Base-by-base conservation (phyloP, 192 early-diverging fungal genomes). In the Helicostylum pulchrum region DNA sequence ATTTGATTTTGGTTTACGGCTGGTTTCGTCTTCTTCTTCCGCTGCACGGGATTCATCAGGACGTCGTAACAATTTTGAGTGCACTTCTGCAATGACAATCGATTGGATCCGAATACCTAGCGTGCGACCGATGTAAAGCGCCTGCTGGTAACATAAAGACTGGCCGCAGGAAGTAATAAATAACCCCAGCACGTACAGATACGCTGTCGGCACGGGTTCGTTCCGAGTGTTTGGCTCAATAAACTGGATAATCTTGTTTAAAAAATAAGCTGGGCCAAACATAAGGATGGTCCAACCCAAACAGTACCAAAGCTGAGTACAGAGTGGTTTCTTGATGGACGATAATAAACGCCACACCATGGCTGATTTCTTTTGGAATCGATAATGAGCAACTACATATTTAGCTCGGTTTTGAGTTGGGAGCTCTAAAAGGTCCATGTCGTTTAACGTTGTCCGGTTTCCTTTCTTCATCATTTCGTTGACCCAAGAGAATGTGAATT, bases 61-160 rank as follows among this genome's bases (percentile, higher is more conserved):
- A 12, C 74, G 62, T 23, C 50, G 54, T 19, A 78, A 43, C 11
- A 74, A 57, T 50, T 78, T 78, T 11, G 47, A 15, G 19, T 72
- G 76, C 0, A 73, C 55, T 43, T 66, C 70, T 43, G 71, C 74
- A 55, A 65, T 64, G 2, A 71, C 39, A 57, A 75, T 68, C 21
- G 74, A 62, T 57, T 85, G 81, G 44, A 85, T 44, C 8, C 83
- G 85, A 30, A 89, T 70, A 55, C 81, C 75, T 15, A 89, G 71
- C n/a, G 79, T 78, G 6, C 89, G 79, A 31, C 89, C 89, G 48
- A 82, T 84, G 65, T 83, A 85, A 45, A 89, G 77, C 0, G 80
- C 71, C 56, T 82, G 78, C 54, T 83, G 80, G 17, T 75, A 60
- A 31, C 74, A 42, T 15, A 79, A 50, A 7, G 82, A 80, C 21